Percentiles rank a stretch among this genome's conserved stretches.
These are phyloP conservation scores for Setaria viridis DNA, from an alignment of 202 grass and related monocot species.

Conservation along the genomic window DNA sequence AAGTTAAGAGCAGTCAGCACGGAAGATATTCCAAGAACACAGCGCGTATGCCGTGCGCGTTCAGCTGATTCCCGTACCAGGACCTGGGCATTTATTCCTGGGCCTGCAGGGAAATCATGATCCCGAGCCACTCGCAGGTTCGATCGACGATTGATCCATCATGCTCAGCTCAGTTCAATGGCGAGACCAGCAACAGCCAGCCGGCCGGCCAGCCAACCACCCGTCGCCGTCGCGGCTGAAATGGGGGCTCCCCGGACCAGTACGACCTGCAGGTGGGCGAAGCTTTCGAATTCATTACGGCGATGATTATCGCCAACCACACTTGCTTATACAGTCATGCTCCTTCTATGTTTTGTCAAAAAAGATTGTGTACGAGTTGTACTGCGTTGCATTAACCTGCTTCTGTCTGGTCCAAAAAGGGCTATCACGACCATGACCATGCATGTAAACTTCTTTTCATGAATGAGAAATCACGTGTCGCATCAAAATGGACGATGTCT, in stretches of 20 bases:
- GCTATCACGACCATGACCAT: no score
- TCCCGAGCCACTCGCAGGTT: neutral
- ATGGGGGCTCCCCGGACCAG: neutral
- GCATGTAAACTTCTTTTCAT: neutral
- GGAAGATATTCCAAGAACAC: no score
- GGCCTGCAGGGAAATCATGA: neutral
- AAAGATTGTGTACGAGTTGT: neutral
- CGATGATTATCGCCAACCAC: conserved; percentile 4
- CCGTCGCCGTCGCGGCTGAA: neutral
- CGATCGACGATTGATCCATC: neutral
- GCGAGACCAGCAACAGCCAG: neutral
- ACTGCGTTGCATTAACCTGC: neutral
- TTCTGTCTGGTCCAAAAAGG: neutral
- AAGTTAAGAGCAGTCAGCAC: no score
- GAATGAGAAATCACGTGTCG: neutral
- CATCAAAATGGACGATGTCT: neutral
- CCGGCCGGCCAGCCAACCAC: neutral
- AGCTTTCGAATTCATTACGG: conserved; percentile 4
- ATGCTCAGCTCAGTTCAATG: neutral
- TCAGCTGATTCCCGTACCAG: neutral
- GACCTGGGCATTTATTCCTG: conserved; percentile 18
- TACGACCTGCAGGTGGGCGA: conserved; percentile 22
- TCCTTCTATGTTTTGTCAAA: neutral
- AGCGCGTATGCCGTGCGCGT: neutral
- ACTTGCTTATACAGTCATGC: neutral